These are phyloP conservation scores for Cutaneotrichosporon sp. DNA, from an alignment of 1,284 basidiomycete genomes.

Conservation along the genomic window DNA sequence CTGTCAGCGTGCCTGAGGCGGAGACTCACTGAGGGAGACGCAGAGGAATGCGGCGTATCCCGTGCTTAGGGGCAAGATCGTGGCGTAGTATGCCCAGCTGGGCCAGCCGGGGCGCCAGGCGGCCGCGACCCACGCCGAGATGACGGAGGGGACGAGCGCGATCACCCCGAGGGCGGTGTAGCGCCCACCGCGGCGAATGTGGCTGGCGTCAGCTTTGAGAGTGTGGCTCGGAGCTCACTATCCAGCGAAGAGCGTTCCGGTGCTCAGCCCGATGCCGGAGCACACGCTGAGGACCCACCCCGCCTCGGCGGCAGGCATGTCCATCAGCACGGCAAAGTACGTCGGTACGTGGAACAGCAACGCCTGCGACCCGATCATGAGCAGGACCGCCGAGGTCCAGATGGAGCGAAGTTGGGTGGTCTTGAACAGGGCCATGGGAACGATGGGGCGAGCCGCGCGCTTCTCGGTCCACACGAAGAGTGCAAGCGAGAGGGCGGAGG, in stretches of 20 bases:
- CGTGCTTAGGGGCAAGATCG: constrained; percentile 45
- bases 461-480: constrained; percentile 73
- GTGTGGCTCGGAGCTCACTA: constrained; percentile 61
- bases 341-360: constrained; percentile 55
- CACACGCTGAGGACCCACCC: constrained; percentile 61
- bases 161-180: constrained; percentile 44
- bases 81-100: constrained; percentile 46
- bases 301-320: constrained; percentile 42
- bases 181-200: constrained; percentile 46
- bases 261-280: constrained; percentile 78
- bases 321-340: constrained; percentile 51
- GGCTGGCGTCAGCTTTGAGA: constrained; percentile 27
- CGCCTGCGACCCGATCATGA: constrained; percentile 74
- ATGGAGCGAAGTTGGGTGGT: constrained; percentile 64
- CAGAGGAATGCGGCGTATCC: constrained; percentile 52
- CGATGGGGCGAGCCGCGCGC: constrained; percentile 70
- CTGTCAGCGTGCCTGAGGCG: background rate
- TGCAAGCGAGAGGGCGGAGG: constrained; percentile 59
- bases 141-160: constrained; percentile 39
- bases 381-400: constrained; percentile 41
- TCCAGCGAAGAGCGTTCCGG: constrained; percentile 81
- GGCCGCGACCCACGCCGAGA: constrained; percentile 37
- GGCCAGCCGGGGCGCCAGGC: constrained; percentile 42
- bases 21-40: constrained; percentile 40
- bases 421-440: constrained; percentile 73